Evolutionary conservation across 169 alveolate species (phyloP).

Genomic region (Ichthyophthirius multifiliis): DNA sequence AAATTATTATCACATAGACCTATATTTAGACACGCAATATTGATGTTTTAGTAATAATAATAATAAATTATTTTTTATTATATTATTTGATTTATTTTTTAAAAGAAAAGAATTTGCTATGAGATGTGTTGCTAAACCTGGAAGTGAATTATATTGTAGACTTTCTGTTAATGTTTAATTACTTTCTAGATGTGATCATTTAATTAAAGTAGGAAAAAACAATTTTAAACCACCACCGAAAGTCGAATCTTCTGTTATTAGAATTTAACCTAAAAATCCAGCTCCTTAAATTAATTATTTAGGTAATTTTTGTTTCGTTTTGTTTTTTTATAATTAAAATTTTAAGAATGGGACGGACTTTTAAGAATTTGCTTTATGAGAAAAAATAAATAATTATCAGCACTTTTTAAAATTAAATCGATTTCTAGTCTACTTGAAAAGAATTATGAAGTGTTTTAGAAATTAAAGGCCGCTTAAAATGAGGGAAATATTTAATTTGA

Average conservation of each 20-base stretch:
- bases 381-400: conserved; percentile 96
- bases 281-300: conserved; percentile 79
- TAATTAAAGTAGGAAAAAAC: conserved; percentile 95
- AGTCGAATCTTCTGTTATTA: conserved; percentile 96
- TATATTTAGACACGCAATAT: conserved; percentile 96
- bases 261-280: conserved; percentile 95
- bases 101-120: conserved; percentile 96
- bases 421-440: conserved; percentile 91
- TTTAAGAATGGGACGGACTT: conserved; percentile 99
- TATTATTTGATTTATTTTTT: not conserved
- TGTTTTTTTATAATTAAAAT: conserved; percentile 71
- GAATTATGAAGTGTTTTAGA: conserved; percentile 87
- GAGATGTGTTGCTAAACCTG: conserved; percentile 95
- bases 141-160: conserved; percentile 95
- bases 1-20: conserved; percentile 96
- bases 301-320: not conserved
- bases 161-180: conserved; percentile 95
- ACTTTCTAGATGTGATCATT: conserved; percentile 84
- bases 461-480: conserved; percentile 18
- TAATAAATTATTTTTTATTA: not conserved
- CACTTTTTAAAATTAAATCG: conserved; percentile 93
- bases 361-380: conserved; percentile 96
- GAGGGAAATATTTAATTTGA: conserved; percentile 4
- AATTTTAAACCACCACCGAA: conserved; percentile 99
- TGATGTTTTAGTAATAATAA: conserved; percentile 91